Evolutionary conservation across 768 basidiomycete genomes (phyloP).

Genomic region (Candolleomyces aberdarensis): DNA sequence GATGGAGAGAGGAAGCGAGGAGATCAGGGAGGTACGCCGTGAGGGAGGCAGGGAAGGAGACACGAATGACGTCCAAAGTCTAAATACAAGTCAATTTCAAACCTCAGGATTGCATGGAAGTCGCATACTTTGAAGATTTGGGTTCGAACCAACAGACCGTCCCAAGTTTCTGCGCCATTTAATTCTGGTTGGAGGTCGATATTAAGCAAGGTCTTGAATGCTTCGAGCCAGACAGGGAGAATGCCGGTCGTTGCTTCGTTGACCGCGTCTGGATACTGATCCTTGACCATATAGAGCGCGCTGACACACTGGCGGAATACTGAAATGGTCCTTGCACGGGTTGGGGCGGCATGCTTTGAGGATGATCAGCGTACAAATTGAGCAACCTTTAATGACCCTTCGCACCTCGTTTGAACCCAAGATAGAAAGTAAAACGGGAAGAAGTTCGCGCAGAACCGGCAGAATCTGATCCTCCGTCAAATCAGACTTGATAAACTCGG

Average conservation of each 20-base stretch:
- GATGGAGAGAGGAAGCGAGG: conserved; percentile 52
- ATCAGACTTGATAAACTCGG: conserved; percentile 91
- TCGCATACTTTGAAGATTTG: conserved; percentile 77
- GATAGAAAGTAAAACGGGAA: conserved; percentile 82
- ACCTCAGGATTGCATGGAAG: background rate
- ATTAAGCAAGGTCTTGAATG: conserved; percentile 74
- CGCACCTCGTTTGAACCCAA: conserved; percentile 72
- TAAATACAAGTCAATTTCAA: conserved; percentile 23
- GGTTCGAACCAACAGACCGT: conserved; percentile 71
- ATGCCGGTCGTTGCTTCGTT: conserved; percentile 79
- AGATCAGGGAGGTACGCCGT: conserved; percentile 61
- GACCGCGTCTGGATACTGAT: conserved; percentile 83
- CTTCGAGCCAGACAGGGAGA: conserved; percentile 89
- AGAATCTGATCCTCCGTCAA: conserved; percentile 93
- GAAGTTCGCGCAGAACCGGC: conserved; percentile 82
- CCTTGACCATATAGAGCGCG: conserved; percentile 93
- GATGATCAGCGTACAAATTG: conserved; percentile 7
- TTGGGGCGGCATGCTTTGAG: conserved; percentile 71
- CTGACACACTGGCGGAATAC: conserved; percentile 90
- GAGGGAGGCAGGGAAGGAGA: conserved; percentile 77
- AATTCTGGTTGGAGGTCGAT: conserved; percentile 65
- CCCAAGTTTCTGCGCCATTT: conserved; percentile 64
- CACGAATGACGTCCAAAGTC: conserved; percentile 78
- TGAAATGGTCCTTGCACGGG: conserved; percentile 79
- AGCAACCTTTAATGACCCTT: background rate